Evolutionary conservation across 2,329 filamentous ascomycete genomes (phyloP).

Genomic region (Neonectria punicea): DNA sequence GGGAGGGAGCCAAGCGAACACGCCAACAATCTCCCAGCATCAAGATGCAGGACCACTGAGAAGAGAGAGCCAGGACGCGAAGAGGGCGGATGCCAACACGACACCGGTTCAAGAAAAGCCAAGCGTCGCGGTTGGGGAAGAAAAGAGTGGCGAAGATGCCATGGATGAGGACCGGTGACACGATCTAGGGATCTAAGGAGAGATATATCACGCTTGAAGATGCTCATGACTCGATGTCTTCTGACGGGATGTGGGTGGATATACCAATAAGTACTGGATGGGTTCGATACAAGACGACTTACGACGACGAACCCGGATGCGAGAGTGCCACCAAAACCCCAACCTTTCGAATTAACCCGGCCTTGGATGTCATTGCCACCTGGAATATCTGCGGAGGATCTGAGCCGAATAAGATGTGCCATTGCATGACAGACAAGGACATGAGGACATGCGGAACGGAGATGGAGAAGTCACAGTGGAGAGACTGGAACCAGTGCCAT

Average conservation of each 20-base stretch:
- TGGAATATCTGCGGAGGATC: background rate
- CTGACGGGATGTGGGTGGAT: slow-evolving; percentile 31
- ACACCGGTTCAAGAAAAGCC: slow-evolving; percentile 51
- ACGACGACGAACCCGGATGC: slow-evolving; percentile 22
- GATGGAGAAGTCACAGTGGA: background rate
- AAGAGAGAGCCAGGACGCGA: slow-evolving; percentile 61
- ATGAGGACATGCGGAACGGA: background rate
- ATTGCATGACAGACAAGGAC: slow-evolving; percentile 4
- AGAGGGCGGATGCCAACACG: slow-evolving; percentile 52
- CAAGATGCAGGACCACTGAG: slow-evolving; percentile 59
- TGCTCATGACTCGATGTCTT: slow-evolving; percentile 41
- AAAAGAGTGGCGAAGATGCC: slow-evolving; percentile 25
- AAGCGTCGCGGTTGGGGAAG: slow-evolving; percentile 31
- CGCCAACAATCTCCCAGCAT: slow-evolving; percentile 66
- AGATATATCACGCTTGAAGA: slow-evolving; percentile 42
- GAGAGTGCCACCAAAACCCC: slow-evolving; percentile 11
- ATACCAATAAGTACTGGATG: slow-evolving; percentile 42
- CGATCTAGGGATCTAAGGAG: slow-evolving; percentile 32
- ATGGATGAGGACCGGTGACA: slow-evolving; percentile 44
- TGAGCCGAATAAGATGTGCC: background rate
- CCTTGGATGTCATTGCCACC: background rate
- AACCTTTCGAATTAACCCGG: background rate
- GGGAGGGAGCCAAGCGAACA: slow-evolving; percentile 74
- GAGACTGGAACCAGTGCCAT: slow-evolving; percentile 7
- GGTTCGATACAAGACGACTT: slow-evolving; percentile 15